Percentiles rank a stretch among this genome's conserved stretches.
phyloP scores from a whole-genome alignment of 2,329 filamentous ascomycete species.

The Lachnellula suecica region DNA sequence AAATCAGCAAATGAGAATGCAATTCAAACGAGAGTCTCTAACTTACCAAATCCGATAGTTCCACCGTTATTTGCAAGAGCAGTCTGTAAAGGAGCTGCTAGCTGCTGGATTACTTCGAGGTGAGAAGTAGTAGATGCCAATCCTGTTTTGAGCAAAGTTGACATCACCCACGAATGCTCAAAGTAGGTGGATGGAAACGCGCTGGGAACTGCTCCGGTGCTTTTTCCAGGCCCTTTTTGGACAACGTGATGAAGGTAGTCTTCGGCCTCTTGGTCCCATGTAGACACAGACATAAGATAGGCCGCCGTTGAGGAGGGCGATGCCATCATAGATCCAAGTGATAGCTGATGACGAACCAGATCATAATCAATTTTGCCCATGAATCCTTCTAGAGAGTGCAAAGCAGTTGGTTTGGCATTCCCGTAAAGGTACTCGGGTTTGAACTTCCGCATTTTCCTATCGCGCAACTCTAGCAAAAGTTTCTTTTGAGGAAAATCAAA shows the following conservation, averaged over 20 bases:
- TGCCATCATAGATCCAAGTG: background rate
- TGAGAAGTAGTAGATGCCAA: background rate
- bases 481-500: background rate
- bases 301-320: background rate
- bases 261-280: background rate
- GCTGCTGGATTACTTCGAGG: background rate
- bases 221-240: background rate
- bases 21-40: background rate
- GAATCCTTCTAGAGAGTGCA: background rate
- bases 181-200: background rate
- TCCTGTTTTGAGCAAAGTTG: background rate
- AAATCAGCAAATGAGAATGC: background rate
- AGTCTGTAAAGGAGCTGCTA: background rate
- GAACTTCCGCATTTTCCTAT: background rate
- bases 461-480: background rate
- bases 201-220: background rate
- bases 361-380: background rate
- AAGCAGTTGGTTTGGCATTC: background rate
- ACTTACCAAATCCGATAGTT: background rate
- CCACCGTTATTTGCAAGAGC: background rate
- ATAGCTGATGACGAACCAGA: background rate
- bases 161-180: background rate
- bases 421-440: background rate
- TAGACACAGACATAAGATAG: background rate
- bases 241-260: background rate